A percentile compares a stretch with the other conserved stretches of the same genome.
Evolutionary conservation across 106 monocot species (phyloP).

Genomic region (Chionographis japonica): DNA sequence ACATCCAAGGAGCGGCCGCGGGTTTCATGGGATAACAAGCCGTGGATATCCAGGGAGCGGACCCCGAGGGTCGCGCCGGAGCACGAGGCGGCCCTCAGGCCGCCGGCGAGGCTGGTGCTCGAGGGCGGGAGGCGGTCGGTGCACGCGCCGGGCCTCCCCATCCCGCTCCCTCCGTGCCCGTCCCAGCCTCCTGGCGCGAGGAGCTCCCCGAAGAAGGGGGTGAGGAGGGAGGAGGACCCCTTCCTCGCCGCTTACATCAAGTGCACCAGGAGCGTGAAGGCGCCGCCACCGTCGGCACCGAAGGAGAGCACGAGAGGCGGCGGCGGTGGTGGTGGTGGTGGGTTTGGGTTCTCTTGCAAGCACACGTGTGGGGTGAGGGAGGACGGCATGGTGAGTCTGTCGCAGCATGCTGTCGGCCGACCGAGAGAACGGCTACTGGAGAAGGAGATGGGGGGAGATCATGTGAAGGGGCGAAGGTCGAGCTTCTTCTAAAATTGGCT

Average conservation of each 20-base stretch:
- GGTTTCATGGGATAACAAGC: too few species aligned
- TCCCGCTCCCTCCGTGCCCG: too few species aligned
- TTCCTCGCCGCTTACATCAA: constrained; percentile 6
- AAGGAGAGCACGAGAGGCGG: neutral
- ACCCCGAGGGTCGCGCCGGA: too few species aligned
- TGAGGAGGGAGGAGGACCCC: constrained; percentile 2
- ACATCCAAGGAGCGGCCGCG: too few species aligned
- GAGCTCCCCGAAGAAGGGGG: neutral
- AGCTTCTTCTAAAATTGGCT: too few species aligned
- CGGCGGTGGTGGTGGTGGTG: neutral
- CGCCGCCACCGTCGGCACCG: neutral
- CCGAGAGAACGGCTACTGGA: neutral
- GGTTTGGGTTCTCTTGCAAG: constrained; percentile 1
- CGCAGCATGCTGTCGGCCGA: neutral
- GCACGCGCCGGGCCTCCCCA: neutral
- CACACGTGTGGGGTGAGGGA: neutral
- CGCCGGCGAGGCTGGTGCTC: too few species aligned
- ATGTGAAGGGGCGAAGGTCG: neutral
- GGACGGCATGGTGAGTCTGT: neutral
- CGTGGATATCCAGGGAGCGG: too few species aligned
- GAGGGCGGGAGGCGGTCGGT: too few species aligned
- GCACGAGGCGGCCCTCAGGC: too few species aligned
- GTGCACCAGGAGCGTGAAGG: constrained; percentile 1
- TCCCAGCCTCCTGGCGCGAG: neutral
- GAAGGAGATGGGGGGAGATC: neutral